Percentiles rank a stretch among this genome's conserved stretches.
These are phyloP conservation scores for Phytophthora pseudosyringae DNA, from an alignment of 352 stramenopile species.

Conservation along the genomic window DNA sequence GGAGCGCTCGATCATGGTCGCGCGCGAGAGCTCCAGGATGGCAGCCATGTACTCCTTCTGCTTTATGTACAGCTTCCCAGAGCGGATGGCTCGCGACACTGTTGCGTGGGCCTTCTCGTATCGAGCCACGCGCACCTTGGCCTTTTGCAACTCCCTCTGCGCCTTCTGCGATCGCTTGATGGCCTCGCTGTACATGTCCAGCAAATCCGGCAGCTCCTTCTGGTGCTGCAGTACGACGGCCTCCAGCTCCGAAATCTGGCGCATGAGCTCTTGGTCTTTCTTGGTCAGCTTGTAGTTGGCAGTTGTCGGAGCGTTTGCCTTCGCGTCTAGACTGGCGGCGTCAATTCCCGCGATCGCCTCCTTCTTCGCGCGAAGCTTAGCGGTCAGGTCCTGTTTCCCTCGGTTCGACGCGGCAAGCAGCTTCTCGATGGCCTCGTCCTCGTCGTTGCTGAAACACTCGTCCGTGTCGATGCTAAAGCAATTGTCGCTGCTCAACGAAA, in stretches of 20 bases:
- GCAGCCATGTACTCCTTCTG: slow-evolving; percentile 68
- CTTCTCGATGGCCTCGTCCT: slow-evolving; percentile 33
- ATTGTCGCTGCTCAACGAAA: slow-evolving; percentile 27
- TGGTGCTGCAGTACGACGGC: slow-evolving; percentile 51
- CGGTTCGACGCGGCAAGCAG: slow-evolving; percentile 38
- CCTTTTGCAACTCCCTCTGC: slow-evolving; percentile 41
- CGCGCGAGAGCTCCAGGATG: slow-evolving; percentile 63
- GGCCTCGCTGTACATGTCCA: slow-evolving; percentile 49
- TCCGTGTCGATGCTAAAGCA: slow-evolving; percentile 25
- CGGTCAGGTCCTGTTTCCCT: slow-evolving; percentile 21
- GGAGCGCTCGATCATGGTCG: slow-evolving; percentile 51
- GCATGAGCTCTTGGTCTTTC: slow-evolving; percentile 47
- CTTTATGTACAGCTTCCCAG: slow-evolving; percentile 43
- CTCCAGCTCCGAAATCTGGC: slow-evolving; percentile 53
- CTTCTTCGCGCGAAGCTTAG: slow-evolving; percentile 38
- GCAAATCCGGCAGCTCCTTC: slow-evolving; percentile 50
- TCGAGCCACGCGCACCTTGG: slow-evolving; percentile 45
- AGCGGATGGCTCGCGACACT: slow-evolving; percentile 52
- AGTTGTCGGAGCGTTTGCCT: slow-evolving; percentile 27
- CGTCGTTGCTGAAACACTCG: slow-evolving; percentile 21
- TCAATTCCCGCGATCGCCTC: slow-evolving; percentile 38
- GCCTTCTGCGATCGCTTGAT: slow-evolving; percentile 42
- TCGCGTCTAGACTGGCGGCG: slow-evolving; percentile 28
- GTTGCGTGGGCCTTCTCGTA: slow-evolving; percentile 56
- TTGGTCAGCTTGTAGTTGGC: slow-evolving; percentile 44